phyloP scores from a whole-genome alignment of 176 grass and related monocot species.

The Musa acuminata region DNA sequence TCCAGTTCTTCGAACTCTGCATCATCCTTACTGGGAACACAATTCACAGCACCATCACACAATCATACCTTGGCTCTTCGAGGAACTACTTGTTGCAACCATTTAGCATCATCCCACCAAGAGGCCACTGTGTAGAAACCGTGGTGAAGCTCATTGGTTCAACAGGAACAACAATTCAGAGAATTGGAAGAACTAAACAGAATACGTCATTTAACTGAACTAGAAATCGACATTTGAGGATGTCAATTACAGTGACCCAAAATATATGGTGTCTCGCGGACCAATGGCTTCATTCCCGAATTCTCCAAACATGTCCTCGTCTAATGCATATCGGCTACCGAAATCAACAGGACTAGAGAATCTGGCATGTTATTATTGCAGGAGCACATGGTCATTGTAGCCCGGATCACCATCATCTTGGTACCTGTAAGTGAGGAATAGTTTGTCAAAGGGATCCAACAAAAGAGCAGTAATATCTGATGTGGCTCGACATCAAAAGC shows the following conservation, averaged over 20 bases:
- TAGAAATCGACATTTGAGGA: not conserved
- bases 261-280: constrained; percentile 16
- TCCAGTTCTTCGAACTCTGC: too few relatives aligned
- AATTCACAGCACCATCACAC: too few relatives aligned
- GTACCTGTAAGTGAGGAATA: constrained; percentile 4
- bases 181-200: not conserved
- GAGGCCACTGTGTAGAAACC: too few relatives aligned
- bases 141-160: too few relatives aligned
- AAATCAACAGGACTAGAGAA: constrained; percentile 20
- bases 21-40: too few relatives aligned
- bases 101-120: not conserved
- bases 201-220: constrained; percentile 4
- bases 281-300: constrained; percentile 28
- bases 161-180: too few relatives aligned
- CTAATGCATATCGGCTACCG: constrained; percentile 2
- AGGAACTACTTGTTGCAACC: not conserved
- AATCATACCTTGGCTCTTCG: too few relatives aligned
- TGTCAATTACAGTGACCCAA: constrained; percentile 13
- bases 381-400: not conserved
- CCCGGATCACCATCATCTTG: not conserved
- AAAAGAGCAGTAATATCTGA: not conserved
- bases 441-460: not conserved
- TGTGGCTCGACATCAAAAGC: not conserved
- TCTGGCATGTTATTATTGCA: not conserved
- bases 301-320: constrained; percentile 18